A percentile compares a stretch with the other conserved stretches of the same genome.
These are phyloP conservation scores for Sherardia arvensis DNA, from an alignment of 257 asterid genomes.

Conservation along the genomic window DNA sequence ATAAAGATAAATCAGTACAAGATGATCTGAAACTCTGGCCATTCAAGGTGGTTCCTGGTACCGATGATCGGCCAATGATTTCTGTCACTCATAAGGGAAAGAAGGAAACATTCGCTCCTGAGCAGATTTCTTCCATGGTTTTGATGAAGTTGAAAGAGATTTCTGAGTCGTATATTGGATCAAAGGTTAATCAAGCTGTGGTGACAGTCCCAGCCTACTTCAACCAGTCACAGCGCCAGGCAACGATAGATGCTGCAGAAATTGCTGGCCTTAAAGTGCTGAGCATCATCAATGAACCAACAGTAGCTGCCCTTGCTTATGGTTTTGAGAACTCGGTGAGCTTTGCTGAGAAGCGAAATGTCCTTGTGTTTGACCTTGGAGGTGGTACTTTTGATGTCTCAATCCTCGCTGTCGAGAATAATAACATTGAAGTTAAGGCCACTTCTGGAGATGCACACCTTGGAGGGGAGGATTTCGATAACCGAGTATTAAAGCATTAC, in stretches of 20 bases:
- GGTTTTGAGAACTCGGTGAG: not conserved
- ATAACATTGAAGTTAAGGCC: not conserved
- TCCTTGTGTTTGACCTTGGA: not conserved
- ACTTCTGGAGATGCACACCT: not conserved
- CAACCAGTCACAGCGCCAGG: not conserved
- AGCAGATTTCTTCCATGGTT: constrained; percentile 2
- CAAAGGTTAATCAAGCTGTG: not conserved
- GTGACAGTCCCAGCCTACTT: not conserved
- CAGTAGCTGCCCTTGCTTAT: not conserved
- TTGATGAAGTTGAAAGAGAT: not conserved
- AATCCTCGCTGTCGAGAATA: not conserved
- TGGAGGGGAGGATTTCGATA: constrained; percentile 1
- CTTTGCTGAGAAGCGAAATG: not conserved
- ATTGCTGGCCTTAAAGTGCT: not conserved
- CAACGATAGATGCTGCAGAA: not conserved
- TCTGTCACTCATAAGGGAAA: not conserved
- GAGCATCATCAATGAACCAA: not conserved
- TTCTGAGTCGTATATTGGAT: not conserved
- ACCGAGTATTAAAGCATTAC: not conserved
- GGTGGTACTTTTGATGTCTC: constrained; percentile 8
- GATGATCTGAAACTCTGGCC: constrained; percentile 1
- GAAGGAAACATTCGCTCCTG: not conserved
- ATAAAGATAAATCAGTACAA: not conserved
- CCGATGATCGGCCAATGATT: not conserved
- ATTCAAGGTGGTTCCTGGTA: not conserved